A percentile compares a stretch with the other conserved stretches of the same genome.
Conservation (phyloP, 805 yeast species). For the Barnettozyma vustinii region DNA sequence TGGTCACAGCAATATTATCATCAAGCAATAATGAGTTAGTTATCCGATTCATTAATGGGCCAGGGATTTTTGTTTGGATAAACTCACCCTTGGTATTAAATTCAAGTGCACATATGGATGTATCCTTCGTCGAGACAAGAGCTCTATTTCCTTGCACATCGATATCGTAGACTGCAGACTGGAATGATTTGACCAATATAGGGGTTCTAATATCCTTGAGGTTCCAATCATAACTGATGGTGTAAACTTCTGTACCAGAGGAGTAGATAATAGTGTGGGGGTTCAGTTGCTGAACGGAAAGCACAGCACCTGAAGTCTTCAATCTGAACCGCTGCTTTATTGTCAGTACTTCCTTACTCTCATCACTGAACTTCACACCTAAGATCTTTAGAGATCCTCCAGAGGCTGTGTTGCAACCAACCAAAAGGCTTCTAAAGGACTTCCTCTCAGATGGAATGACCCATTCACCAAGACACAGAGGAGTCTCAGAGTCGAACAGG, state of each 20-base stretch:
- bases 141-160: slow-evolving; percentile 18
- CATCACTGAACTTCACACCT: slow-evolving; percentile 10
- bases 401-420: slow-evolving; percentile 27
- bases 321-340: slow-evolving; percentile 14
- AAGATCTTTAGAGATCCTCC: slow-evolving; percentile 23
- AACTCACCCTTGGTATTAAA: slow-evolving; percentile 10
- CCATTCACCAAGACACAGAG: slow-evolving; percentile 32
- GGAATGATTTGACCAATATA: slow-evolving; percentile 4
- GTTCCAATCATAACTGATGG: slow-evolving; percentile 12
- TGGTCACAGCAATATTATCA: slow-evolving; percentile 13
- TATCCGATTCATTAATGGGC: slow-evolving; percentile 18
- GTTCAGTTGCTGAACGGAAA: slow-evolving; percentile 16
- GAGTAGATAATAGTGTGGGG: slow-evolving; percentile 16
- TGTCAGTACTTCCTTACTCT: slow-evolving; percentile 8
- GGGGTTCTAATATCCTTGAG: slow-evolving; percentile 16
- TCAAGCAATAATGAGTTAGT: slow-evolving; percentile 13
- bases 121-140: slow-evolving; percentile 26
- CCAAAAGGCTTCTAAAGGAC: slow-evolving; percentile 24
- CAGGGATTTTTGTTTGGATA: slow-evolving; percentile 15
- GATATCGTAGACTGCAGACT: slow-evolving; percentile 18
- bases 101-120: slow-evolving; percentile 22
- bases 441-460: slow-evolving; percentile 20
- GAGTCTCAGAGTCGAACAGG: slow-evolving; percentile 23
- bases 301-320: slow-evolving; percentile 21
- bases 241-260: slow-evolving; percentile 13